Base-by-base conservation (phyloP, 257 asterid species). In the Jasminum sambac region DNA sequence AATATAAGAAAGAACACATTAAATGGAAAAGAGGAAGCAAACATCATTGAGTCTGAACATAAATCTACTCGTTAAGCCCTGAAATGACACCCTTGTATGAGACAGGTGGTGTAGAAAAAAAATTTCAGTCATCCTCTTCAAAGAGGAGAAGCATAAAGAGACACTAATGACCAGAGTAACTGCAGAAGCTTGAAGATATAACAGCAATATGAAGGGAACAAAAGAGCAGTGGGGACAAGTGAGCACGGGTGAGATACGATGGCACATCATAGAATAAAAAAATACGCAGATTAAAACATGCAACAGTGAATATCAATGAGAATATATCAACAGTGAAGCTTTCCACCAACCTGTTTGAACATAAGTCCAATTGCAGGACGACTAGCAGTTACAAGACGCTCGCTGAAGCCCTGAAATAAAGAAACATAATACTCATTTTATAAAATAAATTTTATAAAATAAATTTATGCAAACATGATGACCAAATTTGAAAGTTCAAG, bases 301-400 rank as follows among this genome's bases (percentile, higher is more conserved):
- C 59, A 50, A 4, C 11, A 50, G 59, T 50, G 17, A 50, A 17
- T 17, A n/a, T 50, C 24, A 11, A 50, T 19, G 4, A 50, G 11
- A 50, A 50, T 10, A n/a, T 10, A 50, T 50, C 24, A 34, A 72
- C 46, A 68, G 46, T 50, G 17, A 17, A 70, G 75, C 68, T 63
- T 19, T 61, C 36, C 19, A 78, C 76, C 70, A 60, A 95, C 99
- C 99, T 90, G 94, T 79, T 90, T 95, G 81, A 95, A 95, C 96
- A 95, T 88, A 41, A 81, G 85, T 65, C 97, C 98, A 36, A 95
- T 87, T 77, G 85, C 94, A 64, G 97, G 98, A 70, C 97, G 97
- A 74, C 90, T 86, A 19, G 92, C 89, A 57, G 92, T 90, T 74
- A 84, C 95, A 71, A 95, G 98, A 55, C 96, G 96, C 83, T 88